These are phyloP conservation scores for Pulveroboletus sp. DNA, from an alignment of 768 basidiomycete genomes.

Conservation along the genomic window DNA sequence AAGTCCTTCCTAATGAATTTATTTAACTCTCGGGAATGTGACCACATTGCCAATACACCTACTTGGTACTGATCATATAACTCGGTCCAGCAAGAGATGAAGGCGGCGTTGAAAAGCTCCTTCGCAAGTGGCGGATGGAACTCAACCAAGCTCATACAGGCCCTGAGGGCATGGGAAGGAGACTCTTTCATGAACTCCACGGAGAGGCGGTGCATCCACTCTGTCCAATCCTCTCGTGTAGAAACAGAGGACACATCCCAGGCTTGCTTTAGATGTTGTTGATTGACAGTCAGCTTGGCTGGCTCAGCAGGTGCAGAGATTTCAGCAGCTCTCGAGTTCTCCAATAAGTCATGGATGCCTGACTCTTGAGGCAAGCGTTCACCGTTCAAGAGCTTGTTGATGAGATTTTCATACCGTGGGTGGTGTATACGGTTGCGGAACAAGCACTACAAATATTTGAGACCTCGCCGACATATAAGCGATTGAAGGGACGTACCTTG, in stretches of 20 bases:
- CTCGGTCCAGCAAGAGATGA: constrained; percentile 96
- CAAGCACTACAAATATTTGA: constrained; percentile 49
- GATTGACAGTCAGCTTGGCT: constrained; percentile 88
- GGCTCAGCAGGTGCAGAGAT: constrained; percentile 83
- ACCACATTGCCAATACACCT: background rate
- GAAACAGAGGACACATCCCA: constrained; percentile 83
- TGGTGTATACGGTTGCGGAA: constrained; percentile 74
- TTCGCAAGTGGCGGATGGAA: constrained; percentile 86
- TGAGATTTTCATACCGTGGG: constrained; percentile 80
- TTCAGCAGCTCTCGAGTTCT: constrained; percentile 60
- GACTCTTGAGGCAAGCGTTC: constrained; percentile 88
- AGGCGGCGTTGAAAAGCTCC: constrained; percentile 96
- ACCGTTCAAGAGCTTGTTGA: constrained; percentile 84
- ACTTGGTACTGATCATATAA: constrained; percentile 97
- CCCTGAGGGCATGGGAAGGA: constrained; percentile 94
- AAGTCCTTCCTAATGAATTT: constrained; percentile 72
- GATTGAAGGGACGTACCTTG: constrained; percentile 50
- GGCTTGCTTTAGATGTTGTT: constrained; percentile 93
- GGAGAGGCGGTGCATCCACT: constrained; percentile 91
- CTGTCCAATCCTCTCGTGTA: constrained; percentile 85
- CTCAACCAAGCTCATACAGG: constrained; percentile 92
- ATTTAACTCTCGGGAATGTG: constrained; percentile 1
- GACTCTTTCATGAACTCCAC: constrained; percentile 98
- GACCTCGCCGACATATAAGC: background rate
- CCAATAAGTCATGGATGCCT: constrained; percentile 64